These are phyloP conservation scores for Epicoccum nigrum DNA, from an alignment of 2,329 filamentous ascomycete genomes.

Conservation along the genomic window DNA sequence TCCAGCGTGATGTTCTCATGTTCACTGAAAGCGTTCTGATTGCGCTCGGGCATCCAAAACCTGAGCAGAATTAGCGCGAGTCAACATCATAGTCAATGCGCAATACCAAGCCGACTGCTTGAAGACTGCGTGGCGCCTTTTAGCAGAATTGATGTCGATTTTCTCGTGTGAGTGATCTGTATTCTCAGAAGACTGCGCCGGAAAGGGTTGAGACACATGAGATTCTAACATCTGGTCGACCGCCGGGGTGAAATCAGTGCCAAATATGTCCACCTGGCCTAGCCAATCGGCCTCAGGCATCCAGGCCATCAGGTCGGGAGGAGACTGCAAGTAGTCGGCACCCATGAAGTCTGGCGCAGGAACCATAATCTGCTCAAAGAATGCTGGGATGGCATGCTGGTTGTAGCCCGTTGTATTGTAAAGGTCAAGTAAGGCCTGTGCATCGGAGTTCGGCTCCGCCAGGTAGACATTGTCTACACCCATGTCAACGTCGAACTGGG, in stretches of 20 bases:
- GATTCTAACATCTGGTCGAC: constrained; percentile 22
- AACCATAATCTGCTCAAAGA: constrained; percentile 32
- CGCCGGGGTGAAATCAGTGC: constrained; percentile 23
- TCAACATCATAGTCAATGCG: background rate
- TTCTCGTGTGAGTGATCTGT: background rate
- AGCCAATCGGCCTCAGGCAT: constrained; percentile 29
- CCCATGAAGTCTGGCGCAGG: constrained; percentile 23
- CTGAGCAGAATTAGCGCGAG: constrained; percentile 14
- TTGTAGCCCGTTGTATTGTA: constrained; percentile 13
- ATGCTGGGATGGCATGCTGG: constrained; percentile 12
- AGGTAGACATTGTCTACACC: background rate
- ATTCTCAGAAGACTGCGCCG: background rate
- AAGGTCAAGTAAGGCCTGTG: constrained; percentile 18
- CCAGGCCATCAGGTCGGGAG: constrained; percentile 26
- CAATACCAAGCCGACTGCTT: constrained; percentile 24
- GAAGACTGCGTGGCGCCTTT: constrained; percentile 23
- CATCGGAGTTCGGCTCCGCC: constrained; percentile 7
- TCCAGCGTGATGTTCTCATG: constrained; percentile 34
- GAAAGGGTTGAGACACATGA: constrained; percentile 3
- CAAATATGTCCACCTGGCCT: constrained; percentile 23
- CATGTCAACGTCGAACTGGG: background rate
- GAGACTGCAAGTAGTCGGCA: constrained; percentile 18
- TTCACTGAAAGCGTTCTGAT: constrained; percentile 40
- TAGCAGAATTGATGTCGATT: constrained; percentile 13
- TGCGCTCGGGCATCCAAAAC: constrained; percentile 36